Conservation (phyloP, 2,329 filamentous ascomycete genomes). For the Fusarium oxysporum region DNA sequence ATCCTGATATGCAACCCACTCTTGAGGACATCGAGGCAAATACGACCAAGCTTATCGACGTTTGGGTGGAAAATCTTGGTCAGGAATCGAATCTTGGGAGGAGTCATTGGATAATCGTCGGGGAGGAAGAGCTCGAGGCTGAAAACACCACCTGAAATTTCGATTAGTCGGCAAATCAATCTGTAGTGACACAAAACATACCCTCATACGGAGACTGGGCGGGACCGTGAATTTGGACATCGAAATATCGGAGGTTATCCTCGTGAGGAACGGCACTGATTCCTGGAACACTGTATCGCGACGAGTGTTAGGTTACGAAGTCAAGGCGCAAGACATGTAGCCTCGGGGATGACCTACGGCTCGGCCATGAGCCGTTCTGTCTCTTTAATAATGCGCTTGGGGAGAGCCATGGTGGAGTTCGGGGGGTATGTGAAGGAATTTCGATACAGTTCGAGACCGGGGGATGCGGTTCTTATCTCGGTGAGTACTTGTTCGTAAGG, state of each 20-base stretch:
- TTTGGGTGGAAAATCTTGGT: slow-evolving; percentile 99
- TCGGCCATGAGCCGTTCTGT: slow-evolving; percentile 97
- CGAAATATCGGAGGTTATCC: slow-evolving; percentile 97
- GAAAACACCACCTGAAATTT: slow-evolving; percentile 78
- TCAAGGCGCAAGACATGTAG: slow-evolving; percentile 8
- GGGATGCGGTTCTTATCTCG: not conserved
- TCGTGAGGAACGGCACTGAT: slow-evolving; percentile 97
- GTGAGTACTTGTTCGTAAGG: not conserved
- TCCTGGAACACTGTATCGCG: slow-evolving; percentile 79
- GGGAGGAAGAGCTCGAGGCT: slow-evolving; percentile 97
- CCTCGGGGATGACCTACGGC: slow-evolving; percentile 71
- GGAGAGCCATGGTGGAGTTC: slow-evolving; percentile 73
- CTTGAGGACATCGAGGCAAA: slow-evolving; percentile 97
- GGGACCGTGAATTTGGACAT: slow-evolving; percentile 95
- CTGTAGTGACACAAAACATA: slow-evolving; percentile 53
- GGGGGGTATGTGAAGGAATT: not conserved
- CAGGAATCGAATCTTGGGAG: slow-evolving; percentile 96
- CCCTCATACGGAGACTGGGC: slow-evolving; percentile 95
- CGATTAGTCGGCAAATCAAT: slow-evolving; percentile 9
- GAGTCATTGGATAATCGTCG: slow-evolving; percentile 99
- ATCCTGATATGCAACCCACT: slow-evolving; percentile 66
- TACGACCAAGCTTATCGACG: slow-evolving; percentile 96
- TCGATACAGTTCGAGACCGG: not conserved
- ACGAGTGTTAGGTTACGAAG: slow-evolving; percentile 36
- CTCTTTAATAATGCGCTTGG: slow-evolving; percentile 98